Percentiles rank a stretch among this genome's conserved stretches.
Conservation (phyloP, 1,284 basidiomycete genomes). For the Stygiomarasmius scandens region DNA sequence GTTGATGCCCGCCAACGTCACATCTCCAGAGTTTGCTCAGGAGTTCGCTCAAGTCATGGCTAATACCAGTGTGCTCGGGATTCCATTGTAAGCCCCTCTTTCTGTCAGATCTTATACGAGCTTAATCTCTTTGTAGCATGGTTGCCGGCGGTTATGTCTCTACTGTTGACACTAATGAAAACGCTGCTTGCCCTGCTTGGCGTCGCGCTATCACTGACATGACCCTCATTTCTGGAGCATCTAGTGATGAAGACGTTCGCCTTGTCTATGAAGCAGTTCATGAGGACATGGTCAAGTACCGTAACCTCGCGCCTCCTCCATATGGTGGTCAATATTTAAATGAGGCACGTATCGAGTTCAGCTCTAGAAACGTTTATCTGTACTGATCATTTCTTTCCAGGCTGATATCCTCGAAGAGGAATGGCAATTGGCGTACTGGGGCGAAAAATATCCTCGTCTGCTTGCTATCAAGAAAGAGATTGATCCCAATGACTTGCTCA, state of each 20-base stretch:
- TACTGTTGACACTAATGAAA: not conserved
- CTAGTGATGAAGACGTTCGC: not conserved
- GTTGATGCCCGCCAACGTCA: slow-evolving; percentile 7
- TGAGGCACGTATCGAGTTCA: slow-evolving; percentile 1
- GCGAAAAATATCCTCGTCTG: slow-evolving; percentile 6
- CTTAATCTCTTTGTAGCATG: slow-evolving; percentile 5
- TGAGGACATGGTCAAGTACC: slow-evolving; percentile 4
- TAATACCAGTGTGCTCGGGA: not conserved
- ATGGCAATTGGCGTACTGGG: slow-evolving; percentile 5
- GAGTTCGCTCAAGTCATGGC: slow-evolving; percentile 3
- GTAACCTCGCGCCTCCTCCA: slow-evolving; percentile 8
- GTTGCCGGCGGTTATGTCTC: slow-evolving; percentile 10
- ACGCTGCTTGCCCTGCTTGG: slow-evolving; percentile 11
- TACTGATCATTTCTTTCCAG: slow-evolving; percentile 1
- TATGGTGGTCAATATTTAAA: slow-evolving; percentile 11
- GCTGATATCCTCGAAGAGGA: slow-evolving; percentile 11
- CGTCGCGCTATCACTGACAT: slow-evolving; percentile 9
- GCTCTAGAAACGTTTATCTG: not conserved
- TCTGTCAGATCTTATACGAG: no score
- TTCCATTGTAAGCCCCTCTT: slow-evolving; percentile 5
- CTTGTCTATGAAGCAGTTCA: not conserved
- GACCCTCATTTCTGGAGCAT: not conserved
- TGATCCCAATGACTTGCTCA: slow-evolving; percentile 13
- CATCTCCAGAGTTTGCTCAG: not conserved
- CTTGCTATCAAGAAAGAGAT: slow-evolving; percentile 13